Evolutionary conservation across 306 rosid genomes (phyloP), one percentile per base, ranked within the genome.

Genomic region (Senna siamea): DNA sequence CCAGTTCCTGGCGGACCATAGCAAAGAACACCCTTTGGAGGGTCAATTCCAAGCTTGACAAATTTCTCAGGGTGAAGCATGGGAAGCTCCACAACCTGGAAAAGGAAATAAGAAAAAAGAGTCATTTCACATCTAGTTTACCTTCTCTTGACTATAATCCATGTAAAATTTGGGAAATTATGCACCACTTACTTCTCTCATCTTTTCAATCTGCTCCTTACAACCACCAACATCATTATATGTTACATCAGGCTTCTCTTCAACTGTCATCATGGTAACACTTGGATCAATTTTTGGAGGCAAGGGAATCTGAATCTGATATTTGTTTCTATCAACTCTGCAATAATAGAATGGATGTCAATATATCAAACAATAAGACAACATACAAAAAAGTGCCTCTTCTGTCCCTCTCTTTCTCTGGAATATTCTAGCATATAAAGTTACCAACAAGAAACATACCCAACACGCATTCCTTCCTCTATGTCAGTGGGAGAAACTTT

Each of bases 1-100:
- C 97, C 97, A 0, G 97, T 92, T 73, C 97, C 97, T 3, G 97
- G 97, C 43, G 97, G 97, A 71, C 97, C 97, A 72, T 92, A 92
- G 76, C 97, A 92, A 55, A 92, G 96, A 71, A 92, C 97, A 73
- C 97, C 97, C 64, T 92, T 92, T 8, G 97, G 97, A 78, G 97
- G 97, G 80, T 92, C 97, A 57, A 92, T 92, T 74, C 97, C 97
- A 38, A 92, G 95, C 82, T 92, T 89, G 69, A 89, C 96, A 35
- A 89, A 89, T 66, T 89, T 89, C 85, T 92, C 97, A 0, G 93
- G 97, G 50, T 92, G 97, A 83, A 89, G 93, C 96, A 92, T 89
- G 66, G 97, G 97, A 44, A 92, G 84, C 76, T 92, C 97, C 59
- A 92, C 97, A 78, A 92, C 97, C 97, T 89, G 76, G 67, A 59